Evolutionary conservation across 169 alveolate genomes (phyloP), one percentile per base, ranked within the genome.

Genomic region (Cyclospora cayetanensis): DNA sequence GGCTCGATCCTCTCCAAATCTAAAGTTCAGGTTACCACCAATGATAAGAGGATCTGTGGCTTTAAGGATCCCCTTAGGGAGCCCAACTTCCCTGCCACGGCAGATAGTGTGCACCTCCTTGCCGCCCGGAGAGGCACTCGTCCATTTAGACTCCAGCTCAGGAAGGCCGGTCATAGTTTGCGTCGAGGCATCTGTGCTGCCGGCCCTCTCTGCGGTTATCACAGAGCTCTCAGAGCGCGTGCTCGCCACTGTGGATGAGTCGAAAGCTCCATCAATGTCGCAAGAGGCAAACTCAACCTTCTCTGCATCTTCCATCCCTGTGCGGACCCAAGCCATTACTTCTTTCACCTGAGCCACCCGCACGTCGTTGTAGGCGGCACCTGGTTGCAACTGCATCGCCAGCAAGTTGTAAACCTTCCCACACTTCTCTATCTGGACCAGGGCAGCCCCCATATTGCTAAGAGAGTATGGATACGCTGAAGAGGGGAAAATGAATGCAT

Each of bases 351-450:
- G 98, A 35, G 85, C 85, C 66, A 79, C 70, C 63, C 98, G 94
- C 18, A 92, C 79, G 18, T 87, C 80, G 70, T 94, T 94, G 42
- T 93, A 83, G 1, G 35, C 53, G 18, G 85, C 88, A 18, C 94
- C 95, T 15, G 98, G 93, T 85, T 96, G 98, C 88, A 96, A 76
- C 82, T 96, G 98, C 41, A 97, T 96, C 25, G 97, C 97, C 39
- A 96, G 92, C 27, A 96, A 93, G 87, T 96, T 95, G 65, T 93
- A 70, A 20, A 68, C 72, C 85, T 94, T 93, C 46, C 95, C 96
- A 34, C 85, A 76, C 52, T 94, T 93, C 35, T 37, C 68, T 9
- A 93, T 55, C 42, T 94, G 95, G n/a, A 96, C 94, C 68, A 95
- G 90, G 34, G 94, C 95, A 7, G 98, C 98, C 41, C 98, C 98